Evolutionary conservation across 306 rosid genomes (phyloP).

Genomic region (Quercus robur): DNA sequence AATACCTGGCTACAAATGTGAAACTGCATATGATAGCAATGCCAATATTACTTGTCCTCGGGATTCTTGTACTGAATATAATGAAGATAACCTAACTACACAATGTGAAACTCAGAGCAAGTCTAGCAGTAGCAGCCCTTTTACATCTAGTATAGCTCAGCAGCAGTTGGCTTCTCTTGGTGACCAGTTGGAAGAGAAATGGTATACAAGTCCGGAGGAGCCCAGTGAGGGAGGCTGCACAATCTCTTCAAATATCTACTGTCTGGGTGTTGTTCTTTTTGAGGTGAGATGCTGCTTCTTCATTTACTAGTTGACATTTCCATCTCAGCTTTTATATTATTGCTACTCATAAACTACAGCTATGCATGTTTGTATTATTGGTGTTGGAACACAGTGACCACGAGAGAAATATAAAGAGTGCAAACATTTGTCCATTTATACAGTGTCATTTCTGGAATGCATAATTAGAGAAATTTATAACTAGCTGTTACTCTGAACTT

Average conservation of each 20-base stretch:
- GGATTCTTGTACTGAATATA: constrained; percentile 35
- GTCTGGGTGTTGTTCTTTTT: constrained; percentile 82
- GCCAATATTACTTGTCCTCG: constrained; percentile 29
- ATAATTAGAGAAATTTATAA: background rate
- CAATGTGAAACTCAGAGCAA: constrained; percentile 40
- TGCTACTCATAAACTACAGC: constrained; percentile 13
- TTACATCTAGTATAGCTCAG: constrained; percentile 36
- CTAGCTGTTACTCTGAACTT: background rate
- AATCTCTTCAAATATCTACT: constrained; percentile 70
- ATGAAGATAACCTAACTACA: constrained; percentile 25
- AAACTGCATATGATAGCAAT: constrained; percentile 36
- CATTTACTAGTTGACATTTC: constrained; percentile 17
- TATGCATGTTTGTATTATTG: background rate
- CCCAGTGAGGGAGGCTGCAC: constrained; percentile 52
- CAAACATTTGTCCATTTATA: background rate
- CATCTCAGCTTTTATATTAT: background rate
- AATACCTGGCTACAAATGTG: constrained; percentile 30
- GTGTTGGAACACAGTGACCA: background rate
- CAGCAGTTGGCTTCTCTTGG: constrained; percentile 25
- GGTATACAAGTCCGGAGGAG: constrained; percentile 89
- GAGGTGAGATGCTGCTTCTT: constrained; percentile 59
- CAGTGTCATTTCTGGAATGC: background rate
- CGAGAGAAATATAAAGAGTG: background rate
- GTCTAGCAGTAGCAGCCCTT: constrained; percentile 34
- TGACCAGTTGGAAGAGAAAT: constrained; percentile 64